Conservation (phyloP, 2,329 filamentous ascomycete species). For the Metarhizium brunneum region DNA sequence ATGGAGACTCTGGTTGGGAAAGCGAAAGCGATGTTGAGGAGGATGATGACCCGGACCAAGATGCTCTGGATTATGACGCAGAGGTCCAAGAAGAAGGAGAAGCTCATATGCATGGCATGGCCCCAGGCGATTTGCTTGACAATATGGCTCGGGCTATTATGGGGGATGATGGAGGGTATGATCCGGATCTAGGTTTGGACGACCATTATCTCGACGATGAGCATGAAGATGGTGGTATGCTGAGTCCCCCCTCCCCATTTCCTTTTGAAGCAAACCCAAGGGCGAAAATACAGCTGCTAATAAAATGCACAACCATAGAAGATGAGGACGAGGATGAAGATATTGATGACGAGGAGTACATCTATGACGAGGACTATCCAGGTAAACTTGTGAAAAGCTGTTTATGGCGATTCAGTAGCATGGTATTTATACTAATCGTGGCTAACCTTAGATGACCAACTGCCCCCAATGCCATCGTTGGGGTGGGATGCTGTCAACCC, state of each 20-base stretch:
- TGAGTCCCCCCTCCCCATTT: background rate
- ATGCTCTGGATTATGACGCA: constrained; percentile 45
- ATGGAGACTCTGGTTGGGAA: constrained; percentile 52
- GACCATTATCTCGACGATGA: constrained; percentile 45
- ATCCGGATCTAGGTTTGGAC: constrained; percentile 42
- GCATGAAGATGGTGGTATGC: constrained; percentile 49
- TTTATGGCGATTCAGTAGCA: background rate
- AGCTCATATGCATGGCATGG: constrained; percentile 36
- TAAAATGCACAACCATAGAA: constrained; percentile 15
- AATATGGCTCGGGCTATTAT: constrained; percentile 48
- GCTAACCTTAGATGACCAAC: constrained; percentile 8
- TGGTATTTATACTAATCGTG: background rate
- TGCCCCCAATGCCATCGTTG: constrained; percentile 35
- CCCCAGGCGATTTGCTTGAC: constrained; percentile 35
- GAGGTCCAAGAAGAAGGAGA: constrained; percentile 47
- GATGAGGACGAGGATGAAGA: constrained; percentile 60
- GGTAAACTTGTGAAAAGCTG: constrained; percentile 30
- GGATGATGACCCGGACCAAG: constrained; percentile 41
- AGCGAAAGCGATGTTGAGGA: constrained; percentile 50
- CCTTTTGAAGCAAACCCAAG: no score
- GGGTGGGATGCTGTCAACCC: constrained; percentile 49
- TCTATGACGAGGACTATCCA: constrained; percentile 50
- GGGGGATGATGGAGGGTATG: constrained; percentile 40
- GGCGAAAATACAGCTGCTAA: background rate
- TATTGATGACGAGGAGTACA: constrained; percentile 57